These are phyloP conservation scores for Tulasnella sp. DNA, from an alignment of 768 basidiomycete genomes.

Conservation along the genomic window DNA sequence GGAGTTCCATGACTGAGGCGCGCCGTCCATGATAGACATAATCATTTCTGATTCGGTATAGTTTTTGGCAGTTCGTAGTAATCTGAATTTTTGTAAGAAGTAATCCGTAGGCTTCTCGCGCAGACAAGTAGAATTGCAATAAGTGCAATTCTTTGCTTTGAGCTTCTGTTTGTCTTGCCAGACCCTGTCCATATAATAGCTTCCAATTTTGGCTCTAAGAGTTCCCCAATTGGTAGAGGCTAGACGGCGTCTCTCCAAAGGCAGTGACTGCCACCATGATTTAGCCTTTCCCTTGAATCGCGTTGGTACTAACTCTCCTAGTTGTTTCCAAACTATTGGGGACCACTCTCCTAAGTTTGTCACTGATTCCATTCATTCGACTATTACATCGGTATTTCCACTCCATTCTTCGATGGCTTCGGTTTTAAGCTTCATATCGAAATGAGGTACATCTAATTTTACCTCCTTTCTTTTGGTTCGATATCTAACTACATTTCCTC, in stretches of 20 bases:
- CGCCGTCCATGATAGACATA: constrained; percentile 27
- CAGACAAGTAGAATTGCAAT: constrained; percentile 22
- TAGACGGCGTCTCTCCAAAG: background rate
- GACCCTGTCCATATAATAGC: constrained; percentile 27
- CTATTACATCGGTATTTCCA: constrained; percentile 24
- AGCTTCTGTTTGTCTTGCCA: constrained; percentile 25
- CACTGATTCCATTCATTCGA: constrained; percentile 25
- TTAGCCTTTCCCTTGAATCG: constrained; percentile 21
- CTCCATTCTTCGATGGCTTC: constrained; percentile 27
- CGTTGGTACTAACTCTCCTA: constrained; percentile 26
- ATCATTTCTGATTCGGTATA: constrained; percentile 26
- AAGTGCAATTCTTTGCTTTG: constrained; percentile 22
- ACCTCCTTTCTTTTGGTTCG: background rate
- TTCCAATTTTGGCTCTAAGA: constrained; percentile 21
- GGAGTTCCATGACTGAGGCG: constrained; percentile 25
- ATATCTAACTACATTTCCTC: background rate
- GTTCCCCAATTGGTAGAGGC: constrained; percentile 26
- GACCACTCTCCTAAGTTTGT: constrained; percentile 22
- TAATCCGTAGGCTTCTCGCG: constrained; percentile 28
- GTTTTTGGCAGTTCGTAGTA: constrained; percentile 18
- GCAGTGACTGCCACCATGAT: constrained; percentile 26
- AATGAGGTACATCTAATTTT: constrained; percentile 19
- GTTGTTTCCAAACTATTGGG: constrained; percentile 19
- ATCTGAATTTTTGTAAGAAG: constrained; percentile 26
- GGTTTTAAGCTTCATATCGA: constrained; percentile 26